Conservation (phyloP, 2,329 filamentous ascomycete genomes). For the Cladobotryum mycophilum region DNA sequence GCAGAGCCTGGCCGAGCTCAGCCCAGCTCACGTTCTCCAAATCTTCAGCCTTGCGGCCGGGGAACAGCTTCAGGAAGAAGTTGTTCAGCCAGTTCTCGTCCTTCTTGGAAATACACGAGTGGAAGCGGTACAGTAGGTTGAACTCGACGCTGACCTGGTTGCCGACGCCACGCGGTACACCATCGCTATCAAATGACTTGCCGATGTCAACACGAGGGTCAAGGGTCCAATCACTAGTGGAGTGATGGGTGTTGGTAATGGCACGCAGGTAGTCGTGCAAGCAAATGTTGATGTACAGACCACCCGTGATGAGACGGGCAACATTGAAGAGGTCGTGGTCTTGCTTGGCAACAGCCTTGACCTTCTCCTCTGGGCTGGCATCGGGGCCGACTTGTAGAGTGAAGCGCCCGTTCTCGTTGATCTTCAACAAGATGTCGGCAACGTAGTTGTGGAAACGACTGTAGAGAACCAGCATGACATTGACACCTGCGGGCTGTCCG, state of each 20-base stretch:
- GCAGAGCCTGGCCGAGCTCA: constrained; percentile 34
- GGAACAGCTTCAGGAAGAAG: constrained; percentile 43
- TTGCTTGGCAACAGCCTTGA: constrained; percentile 33
- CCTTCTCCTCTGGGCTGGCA: constrained; percentile 22
- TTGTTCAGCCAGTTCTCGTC: constrained; percentile 58
- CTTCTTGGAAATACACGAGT: constrained; percentile 52
- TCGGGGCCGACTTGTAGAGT: constrained; percentile 30
- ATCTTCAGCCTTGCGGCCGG: constrained; percentile 22
- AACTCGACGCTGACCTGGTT: constrained; percentile 65
- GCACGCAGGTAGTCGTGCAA: constrained; percentile 55
- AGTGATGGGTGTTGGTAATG: constrained; percentile 54
- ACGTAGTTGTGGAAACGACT: constrained; percentile 65
- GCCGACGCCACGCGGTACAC: constrained; percentile 50
- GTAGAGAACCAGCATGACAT: constrained; percentile 62
- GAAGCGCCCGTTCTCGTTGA: constrained; percentile 63
- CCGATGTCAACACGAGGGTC: constrained; percentile 56
- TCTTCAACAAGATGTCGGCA: constrained; percentile 53
- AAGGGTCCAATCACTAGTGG: constrained; percentile 53
- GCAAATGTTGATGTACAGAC: constrained; percentile 51
- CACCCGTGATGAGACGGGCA: constrained; percentile 46
- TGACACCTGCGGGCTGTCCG: constrained; percentile 63
- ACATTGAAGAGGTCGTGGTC: constrained; percentile 52
- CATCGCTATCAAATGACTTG: constrained; percentile 38
- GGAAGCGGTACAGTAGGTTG: constrained; percentile 62
- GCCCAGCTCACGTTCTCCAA: constrained; percentile 26